Conservation (phyloP, 2,329 filamentous ascomycete species). For the Verticillium tricorpus region DNA sequence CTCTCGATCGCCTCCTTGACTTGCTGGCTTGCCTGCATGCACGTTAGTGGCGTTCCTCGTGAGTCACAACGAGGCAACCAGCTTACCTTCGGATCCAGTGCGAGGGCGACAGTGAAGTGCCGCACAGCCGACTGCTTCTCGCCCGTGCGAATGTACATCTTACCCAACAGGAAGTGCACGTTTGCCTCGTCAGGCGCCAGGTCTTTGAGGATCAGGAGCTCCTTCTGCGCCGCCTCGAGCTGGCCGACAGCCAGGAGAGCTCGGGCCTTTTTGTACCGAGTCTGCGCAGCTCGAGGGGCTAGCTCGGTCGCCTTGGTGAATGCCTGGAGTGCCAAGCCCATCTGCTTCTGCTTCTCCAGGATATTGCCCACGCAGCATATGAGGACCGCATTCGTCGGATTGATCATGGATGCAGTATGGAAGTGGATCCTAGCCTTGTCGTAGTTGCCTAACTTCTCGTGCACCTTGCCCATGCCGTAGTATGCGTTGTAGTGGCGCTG, state of each 20-base stretch:
- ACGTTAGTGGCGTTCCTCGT: constrained; percentile 17
- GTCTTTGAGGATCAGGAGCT: constrained; percentile 85
- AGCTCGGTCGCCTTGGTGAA: constrained; percentile 81
- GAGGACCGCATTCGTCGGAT: constrained; percentile 88
- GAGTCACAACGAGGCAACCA: neutral
- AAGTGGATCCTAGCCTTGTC: constrained; percentile 92
- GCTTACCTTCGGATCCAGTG: constrained; percentile 90
- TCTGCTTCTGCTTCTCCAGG: constrained; percentile 82
- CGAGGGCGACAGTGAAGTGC: constrained; percentile 91
- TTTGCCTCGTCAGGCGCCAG: constrained; percentile 91
- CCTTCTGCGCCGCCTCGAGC: constrained; percentile 69
- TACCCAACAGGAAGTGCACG: constrained; percentile 90
- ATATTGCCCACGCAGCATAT: constrained; percentile 90
- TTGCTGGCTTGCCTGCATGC: constrained; percentile 71
- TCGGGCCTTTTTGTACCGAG: constrained; percentile 89
- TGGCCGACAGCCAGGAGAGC: constrained; percentile 72
- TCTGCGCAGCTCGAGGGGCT: constrained; percentile 74
- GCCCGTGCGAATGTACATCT: constrained; percentile 69
- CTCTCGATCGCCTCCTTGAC: constrained; percentile 97
- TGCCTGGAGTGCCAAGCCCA: constrained; percentile 70
- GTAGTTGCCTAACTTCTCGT: constrained; percentile 85
- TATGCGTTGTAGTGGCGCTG: constrained; percentile 96
- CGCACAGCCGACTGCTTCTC: constrained; percentile 78
- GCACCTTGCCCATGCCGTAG: constrained; percentile 81
- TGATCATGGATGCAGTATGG: constrained; percentile 80